phyloP scores from a whole-genome alignment of 2,329 filamentous ascomycete genomes.

The Rasamsonia emersonii region DNA sequence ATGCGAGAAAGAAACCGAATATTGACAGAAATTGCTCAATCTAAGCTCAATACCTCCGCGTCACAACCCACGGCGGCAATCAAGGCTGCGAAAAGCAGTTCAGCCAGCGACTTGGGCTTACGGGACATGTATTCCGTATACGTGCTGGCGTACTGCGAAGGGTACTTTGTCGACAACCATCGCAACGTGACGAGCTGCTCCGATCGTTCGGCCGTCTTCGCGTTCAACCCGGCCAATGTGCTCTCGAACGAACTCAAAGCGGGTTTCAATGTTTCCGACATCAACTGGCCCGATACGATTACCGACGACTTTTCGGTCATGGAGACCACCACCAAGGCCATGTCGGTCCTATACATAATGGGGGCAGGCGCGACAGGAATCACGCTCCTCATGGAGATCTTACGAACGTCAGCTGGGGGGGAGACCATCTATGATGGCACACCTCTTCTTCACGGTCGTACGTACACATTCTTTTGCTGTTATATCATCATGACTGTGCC shows the following conservation, averaged over 20 bases:
- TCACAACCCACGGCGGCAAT: slow-evolving; percentile 35
- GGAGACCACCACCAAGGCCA: slow-evolving; percentile 41
- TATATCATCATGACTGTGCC: no score
- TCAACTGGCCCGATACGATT: slow-evolving; percentile 51
- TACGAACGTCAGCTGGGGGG: slow-evolving; percentile 39
- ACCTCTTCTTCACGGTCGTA: slow-evolving; percentile 41
- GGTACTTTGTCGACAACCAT: slow-evolving; percentile 27
- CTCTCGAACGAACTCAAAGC: slow-evolving; percentile 42
- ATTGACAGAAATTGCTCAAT: slow-evolving; percentile 4
- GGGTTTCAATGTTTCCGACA: slow-evolving; percentile 41
- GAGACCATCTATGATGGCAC: slow-evolving; percentile 40
- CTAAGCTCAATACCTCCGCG: slow-evolving; percentile 50
- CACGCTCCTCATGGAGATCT: slow-evolving; percentile 39
- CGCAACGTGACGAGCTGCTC: slow-evolving; percentile 49
- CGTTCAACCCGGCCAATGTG: slow-evolving; percentile 46
- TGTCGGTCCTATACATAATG: slow-evolving; percentile 53
- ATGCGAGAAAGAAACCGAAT: background rate
- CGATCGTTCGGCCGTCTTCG: slow-evolving; percentile 44
- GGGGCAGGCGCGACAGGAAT: slow-evolving; percentile 46
- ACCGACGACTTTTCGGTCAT: slow-evolving; percentile 45
- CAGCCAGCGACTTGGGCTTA: slow-evolving; percentile 42
- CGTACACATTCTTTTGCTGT: slow-evolving; percentile 13
- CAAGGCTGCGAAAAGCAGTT: slow-evolving; percentile 22
- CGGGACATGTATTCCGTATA: slow-evolving; percentile 55
- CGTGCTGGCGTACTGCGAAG: slow-evolving; percentile 52